Evolutionary conservation across 208 protist genomes (phyloP), one percentile per base, ranked within the genome.

Genomic region (Eutreptiella sp.): DNA sequence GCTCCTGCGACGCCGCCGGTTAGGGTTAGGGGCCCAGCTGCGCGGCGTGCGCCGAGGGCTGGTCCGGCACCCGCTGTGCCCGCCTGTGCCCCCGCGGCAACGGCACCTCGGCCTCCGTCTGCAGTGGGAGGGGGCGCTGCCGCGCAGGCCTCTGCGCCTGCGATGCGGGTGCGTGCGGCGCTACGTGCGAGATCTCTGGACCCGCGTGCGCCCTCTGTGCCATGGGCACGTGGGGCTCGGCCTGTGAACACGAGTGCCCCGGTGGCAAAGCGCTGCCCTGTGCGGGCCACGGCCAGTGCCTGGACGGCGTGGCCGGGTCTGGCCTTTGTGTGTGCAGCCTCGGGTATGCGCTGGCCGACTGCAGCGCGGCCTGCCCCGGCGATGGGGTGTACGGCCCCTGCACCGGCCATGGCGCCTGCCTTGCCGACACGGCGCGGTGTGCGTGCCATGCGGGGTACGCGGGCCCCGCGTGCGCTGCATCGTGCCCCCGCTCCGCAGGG

Each of bases 281-380:
- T 33, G 42, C n/a, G 16, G n/a, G 50, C 9, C 5, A 50, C n/a
- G 58, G 58, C 28, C 21, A 7, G 4, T 64, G 58, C 58, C 41
- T 14, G 7, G 19, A 64, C 4, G 58, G 58, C 32, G 45, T 43
- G n/a, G 9, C 14, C 5, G 58, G 58, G 7, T 63, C 9, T 55
- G 5, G 57, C 33, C 4, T 48, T 39, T 72, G 70, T 35, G 63
- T 31, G 11, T 76, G 70, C 36, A n/a, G 58, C 26, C 14, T 53
- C 19, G 67, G 62, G 24, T 72, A 61, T 61, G 21, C n/a, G 9
- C 9, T 11, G 14, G 46, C 48, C 26, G 50, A 64, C 58, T 64
- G 58, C 53, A 46, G 48, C 21, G 42, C 26, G 14, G 50, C 24
- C 26, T 64, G 58, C 34, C 58, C 58, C 5, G 58, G 58, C 16